Base-by-base conservation (phyloP, 768 basidiomycete genomes). In the Mrakia hoshinonis region DNA sequence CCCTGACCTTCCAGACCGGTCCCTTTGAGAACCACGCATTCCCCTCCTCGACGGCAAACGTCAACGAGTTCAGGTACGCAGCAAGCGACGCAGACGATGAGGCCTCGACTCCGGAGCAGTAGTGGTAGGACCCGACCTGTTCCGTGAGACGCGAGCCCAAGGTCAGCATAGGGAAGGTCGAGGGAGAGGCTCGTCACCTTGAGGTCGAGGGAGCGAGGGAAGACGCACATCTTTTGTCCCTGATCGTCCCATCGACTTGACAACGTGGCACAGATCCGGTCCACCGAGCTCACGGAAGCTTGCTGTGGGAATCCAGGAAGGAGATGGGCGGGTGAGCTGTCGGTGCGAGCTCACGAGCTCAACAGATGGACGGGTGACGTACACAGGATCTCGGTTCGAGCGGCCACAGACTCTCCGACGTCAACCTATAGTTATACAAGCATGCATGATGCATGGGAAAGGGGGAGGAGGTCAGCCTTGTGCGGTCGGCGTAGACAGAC, bases 51-150 rank as follows among this genome's bases (percentile, higher is more conserved):
- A 98, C 87, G 22, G 89, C 86, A 77, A 97, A 98, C 7, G 92
- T 95, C n/a, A 98, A 84, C 29, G 93, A 96, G 82, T 99, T 98
- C 80, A 98, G 90, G 81, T 99, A 99, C 13, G 96, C 95, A 5
- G 96, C 96, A 36, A 99, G 84, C 0, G 93, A 95, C 4, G 96
- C 96, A 24, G 94, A 97, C 7, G 95, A 96, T 22, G 93, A 97
- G 1, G 95, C 92, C 79, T 99, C 96, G 66, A 99, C 91, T n/a
- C 96, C 95, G 0, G 96, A 99, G 70, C 96, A 86, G 76, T 91
- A 97, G 81, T 99, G 96, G 79, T 97, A 98, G 46, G 95, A 97
- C 48, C 92, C 92, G 71, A 92, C 83, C 93, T 96, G 76, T 34
- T 49, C 1, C 58, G n/a, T 10, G 43, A 68, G n/a, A 43, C 13